A percentile compares a stretch with the other conserved stretches of the same genome.
phyloP scores from a whole-genome alignment of 1,284 basidiomycete genomes.

The Tilletia caries region DNA sequence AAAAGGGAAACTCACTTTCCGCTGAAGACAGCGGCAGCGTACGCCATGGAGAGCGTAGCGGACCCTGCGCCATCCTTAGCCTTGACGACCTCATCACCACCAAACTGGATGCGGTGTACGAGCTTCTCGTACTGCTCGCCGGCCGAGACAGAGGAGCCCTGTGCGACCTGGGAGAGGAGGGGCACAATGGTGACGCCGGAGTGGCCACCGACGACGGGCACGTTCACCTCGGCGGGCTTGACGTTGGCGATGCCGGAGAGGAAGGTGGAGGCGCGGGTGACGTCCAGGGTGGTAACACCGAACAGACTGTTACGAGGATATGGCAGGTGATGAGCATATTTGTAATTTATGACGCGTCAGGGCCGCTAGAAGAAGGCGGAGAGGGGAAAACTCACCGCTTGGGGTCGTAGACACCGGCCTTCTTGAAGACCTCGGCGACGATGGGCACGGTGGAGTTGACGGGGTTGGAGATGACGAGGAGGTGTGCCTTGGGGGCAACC shows the following conservation, averaged over 20 bases:
- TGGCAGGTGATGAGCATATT: not conserved
- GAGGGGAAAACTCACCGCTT: slow-evolving; percentile 32
- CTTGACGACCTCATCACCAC: slow-evolving; percentile 88
- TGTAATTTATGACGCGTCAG: not conserved
- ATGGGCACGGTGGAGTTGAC: slow-evolving; percentile 88
- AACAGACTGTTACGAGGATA: slow-evolving; percentile 49
- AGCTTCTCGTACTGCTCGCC: slow-evolving; percentile 60
- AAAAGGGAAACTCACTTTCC: slow-evolving; percentile 77
- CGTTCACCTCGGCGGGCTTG: slow-evolving; percentile 65
- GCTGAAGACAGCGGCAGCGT: slow-evolving; percentile 59
- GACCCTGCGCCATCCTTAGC: slow-evolving; percentile 84
- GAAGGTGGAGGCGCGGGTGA: slow-evolving; percentile 92
- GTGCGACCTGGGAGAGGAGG: slow-evolving; percentile 84
- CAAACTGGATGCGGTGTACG: slow-evolving; percentile 80
- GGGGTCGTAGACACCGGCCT: slow-evolving; percentile 90
- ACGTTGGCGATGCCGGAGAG: slow-evolving; percentile 66
- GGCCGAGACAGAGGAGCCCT: slow-evolving; percentile 58
- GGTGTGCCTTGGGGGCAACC: slow-evolving; percentile 80
- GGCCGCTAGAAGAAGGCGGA: not conserved
- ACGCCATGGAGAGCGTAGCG: slow-evolving; percentile 86
- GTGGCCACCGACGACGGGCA: slow-evolving; percentile 94
- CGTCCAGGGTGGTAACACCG: slow-evolving; percentile 94
- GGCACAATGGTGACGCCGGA: slow-evolving; percentile 95
- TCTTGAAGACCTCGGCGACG: slow-evolving; percentile 86
- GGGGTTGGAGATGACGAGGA: slow-evolving; percentile 86